phyloP scores from a whole-genome alignment of 176 grass and related monocot species.

The Triticum turgidum region DNA sequence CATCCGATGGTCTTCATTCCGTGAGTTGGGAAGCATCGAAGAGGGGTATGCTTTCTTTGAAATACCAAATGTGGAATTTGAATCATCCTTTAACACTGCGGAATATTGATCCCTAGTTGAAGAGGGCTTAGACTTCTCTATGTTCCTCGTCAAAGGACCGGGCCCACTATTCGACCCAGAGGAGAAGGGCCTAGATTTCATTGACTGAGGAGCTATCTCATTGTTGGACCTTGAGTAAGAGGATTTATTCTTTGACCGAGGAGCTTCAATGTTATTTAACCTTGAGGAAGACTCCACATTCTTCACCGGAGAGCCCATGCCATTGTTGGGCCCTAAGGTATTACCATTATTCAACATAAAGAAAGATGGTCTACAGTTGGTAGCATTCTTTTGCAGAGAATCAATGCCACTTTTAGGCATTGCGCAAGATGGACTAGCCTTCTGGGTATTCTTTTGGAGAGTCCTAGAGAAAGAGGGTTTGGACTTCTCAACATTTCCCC shows the following conservation, averaged over 20 bases:
- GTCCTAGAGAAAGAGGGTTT: background rate
- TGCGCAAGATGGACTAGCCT: background rate
- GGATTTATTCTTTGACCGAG: background rate
- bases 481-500: background rate
- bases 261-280: background rate
- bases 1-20: background rate
- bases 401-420: background rate
- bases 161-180: background rate
- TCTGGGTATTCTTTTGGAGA: background rate
- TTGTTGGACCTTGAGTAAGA: background rate
- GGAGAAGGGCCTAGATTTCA: background rate
- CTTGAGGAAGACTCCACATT: background rate
- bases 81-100: background rate
- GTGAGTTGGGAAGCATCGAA: background rate
- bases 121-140: background rate
- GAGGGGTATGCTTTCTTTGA: background rate
- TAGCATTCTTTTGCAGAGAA: background rate
- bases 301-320: background rate
- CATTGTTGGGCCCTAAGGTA: background rate
- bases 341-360: background rate
- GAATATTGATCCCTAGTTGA: background rate
- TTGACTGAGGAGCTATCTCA: background rate
- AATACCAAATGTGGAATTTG: background rate
- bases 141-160: background rate
- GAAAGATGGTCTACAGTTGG: background rate